These are phyloP conservation scores for Groenewaldozyma tartarivorans DNA, from an alignment of 805 yeast genomes.

Conservation along the genomic window DNA sequence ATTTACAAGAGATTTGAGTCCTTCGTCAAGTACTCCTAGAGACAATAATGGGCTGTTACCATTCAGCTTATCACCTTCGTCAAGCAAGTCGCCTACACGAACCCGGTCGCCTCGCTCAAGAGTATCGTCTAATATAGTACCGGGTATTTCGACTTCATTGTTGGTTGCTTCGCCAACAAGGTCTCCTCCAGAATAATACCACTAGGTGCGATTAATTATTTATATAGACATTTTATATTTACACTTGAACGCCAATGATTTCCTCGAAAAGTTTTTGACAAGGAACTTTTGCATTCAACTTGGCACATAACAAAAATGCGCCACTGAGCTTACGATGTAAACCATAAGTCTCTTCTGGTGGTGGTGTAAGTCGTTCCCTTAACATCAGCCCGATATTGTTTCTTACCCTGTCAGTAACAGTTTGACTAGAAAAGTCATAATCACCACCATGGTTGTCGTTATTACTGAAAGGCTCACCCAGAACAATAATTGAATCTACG, in stretches of 20 bases:
- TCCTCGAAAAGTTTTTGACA: conserved; percentile 69
- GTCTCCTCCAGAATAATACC: no score
- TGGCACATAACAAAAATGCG: conserved; percentile 80
- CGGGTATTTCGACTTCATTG: neutral
- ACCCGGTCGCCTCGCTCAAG: neutral
- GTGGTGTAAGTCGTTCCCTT: conserved; percentile 85
- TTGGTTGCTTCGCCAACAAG: neutral
- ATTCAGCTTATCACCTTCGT: conserved; percentile 15
- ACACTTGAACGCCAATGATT: conserved; percentile 43
- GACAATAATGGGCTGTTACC: conserved; percentile 15
- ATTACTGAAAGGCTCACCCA: conserved; percentile 85
- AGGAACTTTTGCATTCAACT: conserved; percentile 73
- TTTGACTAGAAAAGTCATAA: conserved; percentile 73
- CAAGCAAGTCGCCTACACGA: neutral
- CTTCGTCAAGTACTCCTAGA: conserved; percentile 6
- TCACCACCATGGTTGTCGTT: conserved; percentile 35
- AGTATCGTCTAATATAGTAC: neutral
- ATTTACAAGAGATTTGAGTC: no score
- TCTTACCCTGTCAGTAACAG: conserved; percentile 89
- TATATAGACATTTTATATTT: neutral
- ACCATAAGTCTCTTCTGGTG: conserved; percentile 98
- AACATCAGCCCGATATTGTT: conserved; percentile 84
- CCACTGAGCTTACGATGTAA: conserved; percentile 93
- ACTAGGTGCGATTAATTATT: neutral
- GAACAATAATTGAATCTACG: conserved; percentile 76